A percentile compares a stretch with the other conserved stretches of the same genome.
Conservation (phyloP, 2,329 filamentous ascomycete species). For the Neofusicoccum cordaticola region DNA sequence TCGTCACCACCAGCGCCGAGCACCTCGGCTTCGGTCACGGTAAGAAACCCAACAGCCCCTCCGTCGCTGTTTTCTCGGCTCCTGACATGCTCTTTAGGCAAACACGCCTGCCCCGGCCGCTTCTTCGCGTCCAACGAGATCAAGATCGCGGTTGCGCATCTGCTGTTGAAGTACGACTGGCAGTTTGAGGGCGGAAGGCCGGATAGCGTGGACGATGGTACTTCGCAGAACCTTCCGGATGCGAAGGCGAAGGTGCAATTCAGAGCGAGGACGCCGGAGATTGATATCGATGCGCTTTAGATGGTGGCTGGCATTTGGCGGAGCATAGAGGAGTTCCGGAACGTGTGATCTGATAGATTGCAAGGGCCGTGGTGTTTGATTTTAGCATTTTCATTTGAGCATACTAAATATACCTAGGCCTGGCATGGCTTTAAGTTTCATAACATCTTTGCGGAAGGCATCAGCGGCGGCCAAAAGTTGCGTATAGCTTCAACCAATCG, state of each 20-base stretch:
- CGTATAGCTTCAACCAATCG: no score
- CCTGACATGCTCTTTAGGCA: no score
- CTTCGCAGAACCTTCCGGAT: neutral
- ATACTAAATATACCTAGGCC: no score
- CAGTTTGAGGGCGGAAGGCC: neutral
- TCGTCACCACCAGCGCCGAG: slow-evolving; percentile 22
- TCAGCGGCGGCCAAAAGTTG: no score
- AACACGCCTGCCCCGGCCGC: slow-evolving; percentile 19
- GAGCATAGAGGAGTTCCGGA: no score
- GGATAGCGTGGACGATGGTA: neutral
- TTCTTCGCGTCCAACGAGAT: slow-evolving; percentile 22
- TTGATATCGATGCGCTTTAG: neutral
- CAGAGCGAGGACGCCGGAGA: neutral
- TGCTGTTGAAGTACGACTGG: slow-evolving; percentile 21
- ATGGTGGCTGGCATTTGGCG: no score
- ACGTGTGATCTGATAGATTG: no score
- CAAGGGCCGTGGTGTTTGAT: no score
- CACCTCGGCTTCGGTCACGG: slow-evolving; percentile 23
- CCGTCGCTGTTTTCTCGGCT: no score
- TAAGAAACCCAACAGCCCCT: neutral
- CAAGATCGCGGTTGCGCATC: slow-evolving; percentile 18
- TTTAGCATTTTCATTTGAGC: no score
- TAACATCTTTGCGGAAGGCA: no score
- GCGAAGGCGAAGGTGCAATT: neutral
- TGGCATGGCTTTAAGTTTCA: no score